phyloP scores from a whole-genome alignment of 805 yeast species.

The Spathaspora sp. region DNA sequence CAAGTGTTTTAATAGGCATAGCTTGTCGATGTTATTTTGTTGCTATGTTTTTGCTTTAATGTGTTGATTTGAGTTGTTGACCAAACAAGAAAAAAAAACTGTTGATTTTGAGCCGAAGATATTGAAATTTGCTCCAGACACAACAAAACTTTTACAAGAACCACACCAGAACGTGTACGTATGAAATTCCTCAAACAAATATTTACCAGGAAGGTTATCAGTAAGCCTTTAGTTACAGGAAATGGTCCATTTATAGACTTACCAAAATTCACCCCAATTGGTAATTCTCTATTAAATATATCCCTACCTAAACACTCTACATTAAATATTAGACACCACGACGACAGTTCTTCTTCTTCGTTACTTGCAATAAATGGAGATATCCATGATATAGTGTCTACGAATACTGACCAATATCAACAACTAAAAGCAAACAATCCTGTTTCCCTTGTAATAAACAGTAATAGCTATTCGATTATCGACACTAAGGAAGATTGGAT shows the following conservation, averaged over 20 bases:
- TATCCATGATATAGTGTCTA: slow-evolving; percentile 9
- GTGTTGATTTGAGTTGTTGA: not conserved
- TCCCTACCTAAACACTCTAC: slow-evolving; percentile 39
- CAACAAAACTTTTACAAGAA: not conserved
- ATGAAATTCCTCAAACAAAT: not conserved
- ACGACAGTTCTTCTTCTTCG: slow-evolving; percentile 17
- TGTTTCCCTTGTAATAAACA: slow-evolving; percentile 25
- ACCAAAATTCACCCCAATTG: slow-evolving; percentile 40
- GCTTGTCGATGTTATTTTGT: not conserved
- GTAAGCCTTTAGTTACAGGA: slow-evolving; percentile 25
- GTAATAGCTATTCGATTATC: slow-evolving; percentile 36
- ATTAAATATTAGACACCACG: slow-evolving; percentile 25
- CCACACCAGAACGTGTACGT: not conserved
- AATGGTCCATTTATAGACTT: slow-evolving; percentile 45
- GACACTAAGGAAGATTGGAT: slow-evolving; percentile 41
- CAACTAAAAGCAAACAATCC: slow-evolving; percentile 14
- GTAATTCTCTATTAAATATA: slow-evolving; percentile 38
- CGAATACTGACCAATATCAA: not conserved
- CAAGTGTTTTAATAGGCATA: slow-evolving; percentile 55
- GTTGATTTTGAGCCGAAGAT: not conserved
- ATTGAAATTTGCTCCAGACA: not conserved
- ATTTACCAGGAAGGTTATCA: not conserved
- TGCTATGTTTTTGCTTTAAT: not conserved
- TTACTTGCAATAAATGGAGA: slow-evolving; percentile 46
- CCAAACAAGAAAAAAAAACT: not conserved